phyloP scores from a whole-genome alignment of 2,329 filamentous ascomycete species.

The Fusarium algeriense region DNA sequence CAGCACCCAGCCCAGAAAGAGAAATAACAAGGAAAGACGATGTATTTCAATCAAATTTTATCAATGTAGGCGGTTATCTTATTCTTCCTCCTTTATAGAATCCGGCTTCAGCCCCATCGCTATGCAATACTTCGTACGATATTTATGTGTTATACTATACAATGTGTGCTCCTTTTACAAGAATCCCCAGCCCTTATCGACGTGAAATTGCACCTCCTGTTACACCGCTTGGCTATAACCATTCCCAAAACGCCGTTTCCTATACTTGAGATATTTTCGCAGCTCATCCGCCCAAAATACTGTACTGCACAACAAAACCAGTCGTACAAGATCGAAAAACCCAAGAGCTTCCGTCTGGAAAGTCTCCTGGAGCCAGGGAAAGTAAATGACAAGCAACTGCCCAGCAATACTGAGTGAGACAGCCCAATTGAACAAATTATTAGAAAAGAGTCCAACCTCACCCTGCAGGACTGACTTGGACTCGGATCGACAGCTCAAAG shows the following conservation, averaged over 20 bases:
- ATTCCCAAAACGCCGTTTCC: slow-evolving; percentile 66
- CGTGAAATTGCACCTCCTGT: slow-evolving; percentile 50
- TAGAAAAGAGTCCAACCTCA: slow-evolving; percentile 85
- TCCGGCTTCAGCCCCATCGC: not conserved
- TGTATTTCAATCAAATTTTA: not conserved
- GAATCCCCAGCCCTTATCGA: not conserved
- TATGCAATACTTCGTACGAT: slow-evolving; percentile 33
- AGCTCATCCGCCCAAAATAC: slow-evolving; percentile 97
- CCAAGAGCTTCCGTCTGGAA: slow-evolving; percentile 94
- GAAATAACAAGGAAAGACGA: not conserved
- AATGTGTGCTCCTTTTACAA: slow-evolving; percentile 10
- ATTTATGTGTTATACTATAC: slow-evolving; percentile 27
- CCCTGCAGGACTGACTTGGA: slow-evolving; percentile 89
- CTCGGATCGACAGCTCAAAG: slow-evolving; percentile 90
- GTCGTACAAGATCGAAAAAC: slow-evolving; percentile 77
- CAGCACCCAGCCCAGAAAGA: not conserved
- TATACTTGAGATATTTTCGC: slow-evolving; percentile 81
- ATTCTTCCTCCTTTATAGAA: not conserved
- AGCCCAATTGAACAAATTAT: slow-evolving; percentile 96
- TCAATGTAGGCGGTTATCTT: not conserved
- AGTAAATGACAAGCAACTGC: slow-evolving; percentile 92
- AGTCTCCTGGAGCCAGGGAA: slow-evolving; percentile 91
- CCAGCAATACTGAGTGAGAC: slow-evolving; percentile 87
- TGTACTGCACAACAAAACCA: slow-evolving; percentile 82
- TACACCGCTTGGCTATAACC: slow-evolving; percentile 77